phyloP scores from a whole-genome alignment of 1,284 basidiomycete species.

The Phellopilus nigrolimitatus region DNA sequence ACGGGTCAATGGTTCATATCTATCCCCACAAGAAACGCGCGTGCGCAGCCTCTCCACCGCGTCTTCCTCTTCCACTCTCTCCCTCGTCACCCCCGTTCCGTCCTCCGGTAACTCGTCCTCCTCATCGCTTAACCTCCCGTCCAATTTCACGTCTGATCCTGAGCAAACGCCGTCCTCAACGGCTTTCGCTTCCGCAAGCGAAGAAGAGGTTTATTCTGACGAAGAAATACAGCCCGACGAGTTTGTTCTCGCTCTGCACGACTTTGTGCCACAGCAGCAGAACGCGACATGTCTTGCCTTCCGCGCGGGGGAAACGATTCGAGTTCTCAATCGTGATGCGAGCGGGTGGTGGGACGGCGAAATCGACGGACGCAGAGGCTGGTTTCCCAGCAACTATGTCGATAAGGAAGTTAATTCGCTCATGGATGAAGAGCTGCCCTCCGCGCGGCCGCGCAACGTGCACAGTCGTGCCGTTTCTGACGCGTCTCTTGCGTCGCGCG shows the following conservation, averaged over 20 bases:
- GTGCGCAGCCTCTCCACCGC: constrained; percentile 44
- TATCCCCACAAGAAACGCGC: constrained; percentile 6
- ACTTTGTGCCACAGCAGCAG: constrained; percentile 69
- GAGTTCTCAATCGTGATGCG: constrained; percentile 79
- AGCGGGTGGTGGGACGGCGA: constrained; percentile 99
- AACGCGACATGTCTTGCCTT: constrained; percentile 85
- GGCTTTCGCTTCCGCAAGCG: constrained; percentile 4
- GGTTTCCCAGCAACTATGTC: constrained; percentile 97
- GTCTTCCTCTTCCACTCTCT: constrained; percentile 51
- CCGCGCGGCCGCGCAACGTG: constrained; percentile 33
- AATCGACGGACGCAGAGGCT: constrained; percentile 81
- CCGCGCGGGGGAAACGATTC: constrained; percentile 85
- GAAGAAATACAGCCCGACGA: constrained; percentile 31
- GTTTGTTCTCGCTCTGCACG: constrained; percentile 84
- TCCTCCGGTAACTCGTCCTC: constrained; percentile 52
- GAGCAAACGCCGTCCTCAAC: neutral
- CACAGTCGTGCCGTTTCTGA: constrained; percentile 15
- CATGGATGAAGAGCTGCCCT: constrained; percentile 46
- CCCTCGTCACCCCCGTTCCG: constrained; percentile 47
- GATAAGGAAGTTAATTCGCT: constrained; percentile 52
- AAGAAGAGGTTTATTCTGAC: constrained; percentile 8
- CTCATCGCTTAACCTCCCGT: constrained; percentile 41
- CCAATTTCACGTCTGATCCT: constrained; percentile 27
- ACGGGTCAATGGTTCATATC: neutral
- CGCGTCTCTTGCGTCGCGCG: constrained; percentile 13